phyloP scores from a whole-genome alignment of 306 rosid genomes.

The Acacia melanoxylon region DNA sequence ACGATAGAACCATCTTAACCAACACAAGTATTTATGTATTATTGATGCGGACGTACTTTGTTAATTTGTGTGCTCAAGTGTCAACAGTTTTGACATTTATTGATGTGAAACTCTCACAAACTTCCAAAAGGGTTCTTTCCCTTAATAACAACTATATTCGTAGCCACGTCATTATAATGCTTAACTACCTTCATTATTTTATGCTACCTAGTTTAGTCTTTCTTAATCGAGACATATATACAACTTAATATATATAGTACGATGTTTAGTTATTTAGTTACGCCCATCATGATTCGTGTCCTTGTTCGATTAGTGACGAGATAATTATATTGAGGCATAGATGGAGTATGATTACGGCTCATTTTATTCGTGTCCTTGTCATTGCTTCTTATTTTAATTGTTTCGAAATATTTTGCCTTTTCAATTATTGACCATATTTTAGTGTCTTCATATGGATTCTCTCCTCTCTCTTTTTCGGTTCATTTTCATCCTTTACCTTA shows the following conservation, averaged over 20 bases:
- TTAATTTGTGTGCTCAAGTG: background rate
- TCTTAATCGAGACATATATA: background rate
- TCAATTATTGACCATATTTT: background rate
- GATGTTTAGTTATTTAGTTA: no score
- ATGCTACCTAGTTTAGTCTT: background rate
- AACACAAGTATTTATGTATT: background rate
- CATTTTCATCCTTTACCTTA: no score
- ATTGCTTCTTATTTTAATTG: background rate
- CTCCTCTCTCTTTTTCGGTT: no score
- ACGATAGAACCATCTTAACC: slow-evolving; percentile 18
- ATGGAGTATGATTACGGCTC: background rate
- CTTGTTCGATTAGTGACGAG: no score
- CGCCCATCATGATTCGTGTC: no score
- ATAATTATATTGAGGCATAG: background rate
- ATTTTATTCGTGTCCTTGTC: background rate
- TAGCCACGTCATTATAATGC: background rate
- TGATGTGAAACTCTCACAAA: background rate
- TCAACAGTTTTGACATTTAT: background rate
- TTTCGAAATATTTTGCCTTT: background rate
- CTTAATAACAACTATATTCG: background rate
- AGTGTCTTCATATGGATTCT: background rate
- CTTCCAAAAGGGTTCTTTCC: background rate
- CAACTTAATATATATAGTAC: no score
- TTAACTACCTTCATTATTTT: background rate
- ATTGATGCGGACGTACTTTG: background rate